A percentile compares a stretch with the other conserved stretches of the same genome.
Conservation (phyloP, 2,329 filamentous ascomycete species). For the Emydomyces testavorans region DNA sequence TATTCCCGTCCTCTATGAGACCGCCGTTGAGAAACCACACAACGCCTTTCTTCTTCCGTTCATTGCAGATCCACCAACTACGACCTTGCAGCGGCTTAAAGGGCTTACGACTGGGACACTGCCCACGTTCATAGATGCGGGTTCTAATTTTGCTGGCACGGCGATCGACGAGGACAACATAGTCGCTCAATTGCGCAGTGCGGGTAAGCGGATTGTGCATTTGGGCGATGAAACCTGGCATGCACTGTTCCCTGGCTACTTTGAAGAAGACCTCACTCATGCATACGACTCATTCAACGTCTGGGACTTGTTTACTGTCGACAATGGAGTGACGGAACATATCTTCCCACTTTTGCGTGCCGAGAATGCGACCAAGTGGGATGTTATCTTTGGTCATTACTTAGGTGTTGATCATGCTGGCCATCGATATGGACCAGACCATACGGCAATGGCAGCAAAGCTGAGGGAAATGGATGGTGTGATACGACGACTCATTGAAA, state of each 20-base stretch:
- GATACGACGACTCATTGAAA: conserved; percentile 57
- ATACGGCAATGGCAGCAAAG: conserved; percentile 83
- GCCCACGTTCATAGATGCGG: conserved; percentile 86
- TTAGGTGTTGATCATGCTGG: conserved; percentile 94
- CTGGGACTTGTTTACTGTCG: conserved; percentile 92
- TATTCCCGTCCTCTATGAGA: conserved; percentile 76
- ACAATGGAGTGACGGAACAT: conserved; percentile 86
- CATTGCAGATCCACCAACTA: conserved; percentile 91
- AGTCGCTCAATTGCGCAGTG: conserved; percentile 51
- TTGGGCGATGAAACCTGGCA: conserved; percentile 98
- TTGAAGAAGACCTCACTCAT: conserved; percentile 71
- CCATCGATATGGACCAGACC: conserved; percentile 87
- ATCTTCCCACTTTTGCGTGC: conserved; percentile 62
- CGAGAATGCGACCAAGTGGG: conserved; percentile 61
- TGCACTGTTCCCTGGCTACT: conserved; percentile 83
- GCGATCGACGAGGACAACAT: conserved; percentile 89
- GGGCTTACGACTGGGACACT: conserved; percentile 89
- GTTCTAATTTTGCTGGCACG: conserved; percentile 89
- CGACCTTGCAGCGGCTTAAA: conserved; percentile 84
- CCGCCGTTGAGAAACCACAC: conserved; percentile 57
- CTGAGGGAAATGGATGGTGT: conserved; percentile 81
- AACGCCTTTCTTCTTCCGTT: conserved; percentile 88
- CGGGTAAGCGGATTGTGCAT: conserved; percentile 72
- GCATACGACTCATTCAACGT: conserved; percentile 97
- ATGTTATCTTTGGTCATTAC: conserved; percentile 88